These are phyloP conservation scores for Fusarium multiceps DNA, from an alignment of 2,329 filamentous ascomycete species.

Conservation along the genomic window DNA sequence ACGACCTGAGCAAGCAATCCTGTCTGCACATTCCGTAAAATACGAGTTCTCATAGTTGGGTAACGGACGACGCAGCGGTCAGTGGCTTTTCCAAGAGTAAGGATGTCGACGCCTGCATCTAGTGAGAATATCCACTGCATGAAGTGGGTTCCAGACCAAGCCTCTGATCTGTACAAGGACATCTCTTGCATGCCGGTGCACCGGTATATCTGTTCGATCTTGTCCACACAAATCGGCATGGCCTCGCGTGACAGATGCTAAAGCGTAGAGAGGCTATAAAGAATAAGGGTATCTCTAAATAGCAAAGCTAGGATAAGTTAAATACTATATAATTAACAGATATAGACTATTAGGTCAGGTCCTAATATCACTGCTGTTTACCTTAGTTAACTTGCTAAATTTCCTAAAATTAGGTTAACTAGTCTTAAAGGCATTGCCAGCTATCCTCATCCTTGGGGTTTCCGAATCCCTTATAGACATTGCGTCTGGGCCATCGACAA, in stretches of 20 bases:
- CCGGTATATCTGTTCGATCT: background rate
- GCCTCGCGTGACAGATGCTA: background rate
- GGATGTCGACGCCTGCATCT: background rate
- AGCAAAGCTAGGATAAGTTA: too few relatives aligned
- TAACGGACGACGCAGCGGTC: background rate
- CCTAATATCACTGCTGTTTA: too few relatives aligned
- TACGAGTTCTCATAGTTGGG: background rate
- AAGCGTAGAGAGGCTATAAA: background rate
- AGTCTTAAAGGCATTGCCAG: too few relatives aligned
- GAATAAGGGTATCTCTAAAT: too few relatives aligned
- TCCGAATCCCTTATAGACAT: too few relatives aligned
- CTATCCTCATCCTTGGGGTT: too few relatives aligned
- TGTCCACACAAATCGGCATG: background rate
- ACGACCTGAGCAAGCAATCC: background rate
- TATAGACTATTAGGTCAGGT: too few relatives aligned
- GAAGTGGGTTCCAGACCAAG: background rate
- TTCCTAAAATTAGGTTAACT: too few relatives aligned
- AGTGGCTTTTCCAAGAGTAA: background rate
- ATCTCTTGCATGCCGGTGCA: background rate
- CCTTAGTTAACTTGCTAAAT: too few relatives aligned
- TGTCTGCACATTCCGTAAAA: background rate
- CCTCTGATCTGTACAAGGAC: background rate
- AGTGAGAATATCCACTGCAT: background rate
- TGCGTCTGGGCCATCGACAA: too few relatives aligned
- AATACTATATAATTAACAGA: too few relatives aligned